A percentile compares a stretch with the other conserved stretches of the same genome.
phyloP scores from a whole-genome alignment of 257 asterid genomes.

The Salvia splendens region DNA sequence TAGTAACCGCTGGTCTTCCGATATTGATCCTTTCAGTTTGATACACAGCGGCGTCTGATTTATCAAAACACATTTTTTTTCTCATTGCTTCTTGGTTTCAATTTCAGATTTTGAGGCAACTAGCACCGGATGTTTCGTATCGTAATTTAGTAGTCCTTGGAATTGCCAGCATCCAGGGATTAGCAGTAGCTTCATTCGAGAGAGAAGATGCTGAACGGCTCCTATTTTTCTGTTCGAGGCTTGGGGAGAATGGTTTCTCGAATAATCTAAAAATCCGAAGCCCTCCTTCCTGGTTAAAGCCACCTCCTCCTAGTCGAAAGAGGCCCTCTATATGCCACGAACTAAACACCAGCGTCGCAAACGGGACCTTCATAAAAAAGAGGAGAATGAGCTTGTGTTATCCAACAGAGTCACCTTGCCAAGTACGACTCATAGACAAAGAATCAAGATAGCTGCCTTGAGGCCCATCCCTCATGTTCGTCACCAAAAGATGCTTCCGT shows the following conservation, averaged over 20 bases:
- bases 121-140: conserved; percentile 84
- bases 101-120: conserved; percentile 87
- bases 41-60: too few relatives aligned
- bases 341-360: conserved; percentile 33
- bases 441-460: conserved; percentile 69
- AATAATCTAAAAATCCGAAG: conserved; percentile 41
- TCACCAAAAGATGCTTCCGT: conserved; percentile 96
- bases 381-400: conserved; percentile 36
- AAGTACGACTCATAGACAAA: conserved; percentile 45
- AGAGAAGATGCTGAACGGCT: conserved; percentile 83
- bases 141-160: conserved; percentile 90
- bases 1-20: too few relatives aligned
- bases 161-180: conserved; percentile 85
- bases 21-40: too few relatives aligned
- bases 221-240: conserved; percentile 59
- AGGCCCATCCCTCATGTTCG: conserved; percentile 96
- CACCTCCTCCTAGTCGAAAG: conserved; percentile 86
- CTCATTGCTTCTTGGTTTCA: not conserved
- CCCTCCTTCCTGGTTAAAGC: conserved; percentile 77
- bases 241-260: conserved; percentile 38
- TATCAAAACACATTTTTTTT: too few relatives aligned
- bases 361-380: conserved; percentile 43
- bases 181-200: conserved; percentile 86
- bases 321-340: conserved; percentile 48
- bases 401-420: conserved; percentile 51